Base-by-base conservation (phyloP, 2,329 filamentous ascomycete species). In the Botrytis paeoniae region DNA sequence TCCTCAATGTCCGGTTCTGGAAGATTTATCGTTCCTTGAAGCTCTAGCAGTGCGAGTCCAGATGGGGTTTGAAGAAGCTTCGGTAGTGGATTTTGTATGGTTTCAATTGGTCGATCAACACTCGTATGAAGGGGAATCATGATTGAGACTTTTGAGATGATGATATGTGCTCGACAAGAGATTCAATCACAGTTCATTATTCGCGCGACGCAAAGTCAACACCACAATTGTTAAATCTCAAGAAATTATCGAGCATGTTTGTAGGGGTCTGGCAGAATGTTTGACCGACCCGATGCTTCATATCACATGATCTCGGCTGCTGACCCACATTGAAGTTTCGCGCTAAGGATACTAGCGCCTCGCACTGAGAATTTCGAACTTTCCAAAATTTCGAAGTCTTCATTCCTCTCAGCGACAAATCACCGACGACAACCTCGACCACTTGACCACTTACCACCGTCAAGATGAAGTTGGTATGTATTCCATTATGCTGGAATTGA, bases 11-110 rank as follows among this genome's bases (percentile, higher is more conserved):
- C 79, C n/a, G 80, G 77, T 3, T 83, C 75, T 12, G 93, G 91
- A 1, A 94, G 85, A 82, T 97, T 95, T 83, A 99, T 91, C 22
- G 89, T 93, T 75, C 95, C 96, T 85, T 99, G 96, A 22, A 99
- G 89, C 83, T 98, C 96, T 73, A 99, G 86, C 63, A 99, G 86
- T 29, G 95, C 95, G 59, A 98, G 88, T 69, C 96, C 96, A 0
- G 92, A 91, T 0, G 96, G 96, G 0, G 95, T 98, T 78, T 95
- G 93, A 25, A 98, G 88, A 75, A 97, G 86, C n/a, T 87, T 82
- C 1, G 96, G 96, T 7, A 98, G 88, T 6, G 93, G 90, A 78
- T 81, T 71, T 35, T 69, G 35, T 25, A 63, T 60, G 25, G 62
- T 61, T 35, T 20, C 41, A 25, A 57, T 22, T 69, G 70, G 35